phyloP scores from a whole-genome alignment of 345 rosid species.

The Rhodomyrtus tomentosa region DNA sequence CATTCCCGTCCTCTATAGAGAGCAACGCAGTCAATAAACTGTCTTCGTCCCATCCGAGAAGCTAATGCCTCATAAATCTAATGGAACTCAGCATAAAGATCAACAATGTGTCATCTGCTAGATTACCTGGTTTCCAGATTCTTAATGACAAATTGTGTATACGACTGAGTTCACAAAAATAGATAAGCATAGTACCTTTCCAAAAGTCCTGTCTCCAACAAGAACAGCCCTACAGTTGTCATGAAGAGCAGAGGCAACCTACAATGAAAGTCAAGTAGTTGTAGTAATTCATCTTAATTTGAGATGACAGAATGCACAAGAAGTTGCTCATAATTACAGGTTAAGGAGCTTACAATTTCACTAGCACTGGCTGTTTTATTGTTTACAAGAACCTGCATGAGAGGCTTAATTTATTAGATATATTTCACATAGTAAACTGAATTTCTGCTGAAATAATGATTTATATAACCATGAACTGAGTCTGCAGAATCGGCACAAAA shows the following conservation, averaged over 20 bases:
- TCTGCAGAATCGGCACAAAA: not conserved
- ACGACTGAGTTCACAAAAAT: not conserved
- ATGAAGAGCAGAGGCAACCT: constrained; percentile 98
- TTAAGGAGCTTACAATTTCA: constrained; percentile 64
- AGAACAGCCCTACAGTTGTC: constrained; percentile 97
- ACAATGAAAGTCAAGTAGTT: not conserved
- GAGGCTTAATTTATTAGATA: not conserved
- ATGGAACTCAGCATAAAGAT: not conserved
- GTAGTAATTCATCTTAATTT: not conserved
- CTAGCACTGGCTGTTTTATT: constrained; percentile 90
- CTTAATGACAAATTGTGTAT: not conserved
- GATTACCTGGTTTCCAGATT: not conserved
- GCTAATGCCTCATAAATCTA: not conserved
- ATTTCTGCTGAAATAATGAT: not conserved
- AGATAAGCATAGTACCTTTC: constrained; percentile 47
- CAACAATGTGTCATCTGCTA: not conserved
- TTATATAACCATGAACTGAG: not conserved
- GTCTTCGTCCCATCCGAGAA: not conserved
- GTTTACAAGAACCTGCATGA: constrained; percentile 74
- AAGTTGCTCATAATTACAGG: not conserved
- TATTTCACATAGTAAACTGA: not conserved
- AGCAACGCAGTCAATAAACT: not conserved
- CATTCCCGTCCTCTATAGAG: not conserved
- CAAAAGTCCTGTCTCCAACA: constrained; percentile 82
- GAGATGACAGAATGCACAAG: not conserved